Evolutionary conservation across 768 basidiomycete genomes (phyloP), one percentile per base, ranked within the genome.

Genomic region (Leccinum subtestaceum): DNA sequence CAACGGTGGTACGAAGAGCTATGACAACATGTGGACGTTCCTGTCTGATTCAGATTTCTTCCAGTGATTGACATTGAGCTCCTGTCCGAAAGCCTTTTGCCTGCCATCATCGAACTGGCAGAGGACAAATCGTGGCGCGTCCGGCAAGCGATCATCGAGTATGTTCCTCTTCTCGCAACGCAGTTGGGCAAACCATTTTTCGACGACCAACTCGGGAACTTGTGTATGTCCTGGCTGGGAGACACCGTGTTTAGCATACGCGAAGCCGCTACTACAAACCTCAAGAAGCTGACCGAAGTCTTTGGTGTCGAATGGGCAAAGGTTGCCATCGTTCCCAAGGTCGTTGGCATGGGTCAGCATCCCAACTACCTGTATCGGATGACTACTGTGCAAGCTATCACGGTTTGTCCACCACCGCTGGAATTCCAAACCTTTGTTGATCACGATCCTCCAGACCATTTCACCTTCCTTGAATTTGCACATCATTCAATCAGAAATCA

Each of bases 71-170:
- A 97, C 49, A 97, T 98, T 67, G 93, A 98, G 60, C 81, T 94
- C 31, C 78, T 99, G 53, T 93, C 94, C 1, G 94, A 95, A 65
- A 95, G 93, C 64, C 88, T 99, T 38, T 84, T 99, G 31, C 97
- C 97, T 9, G 97, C 97, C 38, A 98, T 99, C 64, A 91, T 98
- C 62, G 93, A 98, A 71, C 81, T 99, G 34, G 97, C 97, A 8
- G 96, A 98, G 74, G 97, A 99, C 80, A 99, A 98, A 73, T 97
- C 97, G 60, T 99, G 97, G 97, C 90, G 97, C 29, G 96, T 99
- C 19, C 89, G 97, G 65, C 97, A 99, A 75, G 97, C 97, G 8
- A 98, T 99, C 78, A 99, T 99, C 75, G 97, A 98, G 75, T 98
- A 99, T 77, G 91, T 99, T 66, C 97, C 97, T n/a, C 84, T 98